phyloP scores from a whole-genome alignment of 768 basidiomycete genomes.

The Pilatotrama ljubarskyi region DNA sequence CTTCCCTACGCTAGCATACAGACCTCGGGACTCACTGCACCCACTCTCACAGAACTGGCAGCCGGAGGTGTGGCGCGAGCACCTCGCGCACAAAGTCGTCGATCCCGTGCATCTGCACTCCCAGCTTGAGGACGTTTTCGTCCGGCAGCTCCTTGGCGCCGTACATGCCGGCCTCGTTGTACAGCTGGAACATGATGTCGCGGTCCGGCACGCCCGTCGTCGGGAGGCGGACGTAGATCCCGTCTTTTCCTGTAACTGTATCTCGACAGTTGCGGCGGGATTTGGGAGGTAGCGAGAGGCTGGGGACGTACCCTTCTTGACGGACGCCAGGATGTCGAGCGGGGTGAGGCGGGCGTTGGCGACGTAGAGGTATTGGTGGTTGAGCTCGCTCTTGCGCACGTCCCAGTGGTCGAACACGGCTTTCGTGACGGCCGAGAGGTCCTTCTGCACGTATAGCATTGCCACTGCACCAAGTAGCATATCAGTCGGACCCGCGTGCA shows the following conservation, averaged over 20 bases:
- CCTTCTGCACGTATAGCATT: slow-evolving; percentile 26
- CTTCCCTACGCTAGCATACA: too few relatives aligned
- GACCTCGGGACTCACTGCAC: too few relatives aligned
- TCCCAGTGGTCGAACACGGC: slow-evolving; percentile 25
- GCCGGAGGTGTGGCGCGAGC: slow-evolving; percentile 23
- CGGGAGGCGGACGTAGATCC: slow-evolving; percentile 13
- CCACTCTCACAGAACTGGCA: slow-evolving; percentile 11
- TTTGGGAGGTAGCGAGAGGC: too few relatives aligned
- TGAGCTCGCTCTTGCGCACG: slow-evolving; percentile 8
- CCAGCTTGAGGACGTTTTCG: slow-evolving; percentile 20
- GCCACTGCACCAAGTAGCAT: slow-evolving; percentile 9
- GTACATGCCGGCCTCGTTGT: slow-evolving; percentile 28
- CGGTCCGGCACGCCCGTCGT: slow-evolving; percentile 25
- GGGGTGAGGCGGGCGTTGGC: slow-evolving; percentile 20
- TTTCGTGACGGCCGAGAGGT: slow-evolving; percentile 18
- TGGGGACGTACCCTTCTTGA: slow-evolving; percentile 17
- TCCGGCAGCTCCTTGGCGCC: slow-evolving; percentile 23
- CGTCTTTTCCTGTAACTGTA: slow-evolving; percentile 22
- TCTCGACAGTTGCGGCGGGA: not conserved
- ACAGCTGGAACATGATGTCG: slow-evolving; percentile 27
- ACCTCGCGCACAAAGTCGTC: slow-evolving; percentile 22
- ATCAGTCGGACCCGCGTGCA: not conserved
- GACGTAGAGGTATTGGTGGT: slow-evolving; percentile 23
- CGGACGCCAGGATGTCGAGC: slow-evolving; percentile 15
- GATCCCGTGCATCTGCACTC: slow-evolving; percentile 19